phyloP scores from a whole-genome alignment of 2,329 filamentous ascomycete genomes.

The Hymenoscyphus occultus region DNA sequence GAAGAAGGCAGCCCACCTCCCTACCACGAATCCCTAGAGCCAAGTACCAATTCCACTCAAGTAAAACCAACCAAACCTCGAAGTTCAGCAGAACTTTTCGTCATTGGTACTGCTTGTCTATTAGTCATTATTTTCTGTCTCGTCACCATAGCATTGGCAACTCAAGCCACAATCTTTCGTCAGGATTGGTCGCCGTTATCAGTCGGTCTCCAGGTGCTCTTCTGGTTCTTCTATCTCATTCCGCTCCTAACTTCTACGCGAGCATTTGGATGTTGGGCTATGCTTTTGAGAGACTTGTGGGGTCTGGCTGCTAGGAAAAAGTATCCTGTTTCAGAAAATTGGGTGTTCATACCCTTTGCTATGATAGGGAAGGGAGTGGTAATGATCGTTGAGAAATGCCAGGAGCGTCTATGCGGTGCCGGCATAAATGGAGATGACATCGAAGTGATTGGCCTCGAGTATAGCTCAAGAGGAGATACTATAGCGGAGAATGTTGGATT shows the following conservation, averaged over 20 bases:
- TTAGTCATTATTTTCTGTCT: not conserved
- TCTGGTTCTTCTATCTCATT: not conserved
- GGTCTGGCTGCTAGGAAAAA: not conserved
- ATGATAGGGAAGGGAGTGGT: not conserved
- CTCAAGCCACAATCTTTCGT: not conserved
- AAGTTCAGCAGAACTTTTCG: not conserved
- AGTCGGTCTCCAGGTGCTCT: not conserved
- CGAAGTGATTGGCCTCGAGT: not conserved
- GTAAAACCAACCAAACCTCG: not conserved
- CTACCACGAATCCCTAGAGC: not conserved
- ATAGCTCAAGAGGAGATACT: not conserved
- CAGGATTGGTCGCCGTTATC: not conserved
- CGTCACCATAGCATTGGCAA: not conserved
- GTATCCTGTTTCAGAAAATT: not conserved
- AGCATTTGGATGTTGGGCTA: not conserved
- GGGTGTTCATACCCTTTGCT: not conserved
- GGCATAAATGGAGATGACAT: not conserved
- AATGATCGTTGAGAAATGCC: not conserved
- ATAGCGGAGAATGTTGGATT: not conserved
- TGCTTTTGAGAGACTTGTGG: not conserved
- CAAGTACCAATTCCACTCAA: not conserved
- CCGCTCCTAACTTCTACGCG: not conserved
- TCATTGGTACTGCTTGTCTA: not conserved
- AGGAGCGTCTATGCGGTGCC: not conserved
- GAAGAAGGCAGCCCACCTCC: not conserved